Conservation (phyloP, 768 basidiomycete genomes). For the Pleurotus sapidus region DNA sequence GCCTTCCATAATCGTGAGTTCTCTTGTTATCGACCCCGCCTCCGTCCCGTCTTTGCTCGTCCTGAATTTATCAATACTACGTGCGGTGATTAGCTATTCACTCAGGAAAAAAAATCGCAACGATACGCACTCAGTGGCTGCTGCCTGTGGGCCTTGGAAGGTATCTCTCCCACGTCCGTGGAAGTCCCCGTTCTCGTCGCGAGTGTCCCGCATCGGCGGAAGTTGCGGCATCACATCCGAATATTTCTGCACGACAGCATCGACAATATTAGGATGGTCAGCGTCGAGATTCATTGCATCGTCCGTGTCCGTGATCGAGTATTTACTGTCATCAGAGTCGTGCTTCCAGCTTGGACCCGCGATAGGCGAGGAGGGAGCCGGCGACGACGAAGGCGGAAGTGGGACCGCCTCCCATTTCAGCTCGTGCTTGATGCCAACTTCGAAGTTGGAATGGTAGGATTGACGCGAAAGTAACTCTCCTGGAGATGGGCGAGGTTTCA, state of each 20-base stretch:
- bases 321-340: slow-evolving; percentile 15
- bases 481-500: neutral
- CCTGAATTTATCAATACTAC: slow-evolving; percentile 54
- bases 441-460: neutral
- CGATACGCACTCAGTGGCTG: slow-evolving; percentile 45
- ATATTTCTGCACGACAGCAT: slow-evolving; percentile 13
- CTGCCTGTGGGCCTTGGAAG: slow-evolving; percentile 42
- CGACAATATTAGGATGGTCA: slow-evolving; percentile 17
- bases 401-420: neutral
- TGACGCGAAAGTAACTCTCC: neutral
- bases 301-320: neutral
- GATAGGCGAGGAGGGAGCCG: slow-evolving; percentile 11
- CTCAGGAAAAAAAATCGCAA: neutral
- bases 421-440: neutral
- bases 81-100: slow-evolving; percentile 5
- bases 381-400: slow-evolving; percentile 17
- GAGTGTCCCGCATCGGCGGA: slow-evolving; percentile 20
- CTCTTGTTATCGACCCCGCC: too few relatives aligned
- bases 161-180: slow-evolving; percentile 43
- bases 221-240: slow-evolving; percentile 24
- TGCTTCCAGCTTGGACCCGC: slow-evolving; percentile 6
- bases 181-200: slow-evolving; percentile 44
- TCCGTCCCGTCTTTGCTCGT: too few relatives aligned
- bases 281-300: slow-evolving; percentile 13
- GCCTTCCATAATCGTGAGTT: too few relatives aligned